Percentiles rank a stretch among this genome's conserved stretches.
phyloP scores from a whole-genome alignment of 148 eudicot species.

The Rhododendron simsii region DNA sequence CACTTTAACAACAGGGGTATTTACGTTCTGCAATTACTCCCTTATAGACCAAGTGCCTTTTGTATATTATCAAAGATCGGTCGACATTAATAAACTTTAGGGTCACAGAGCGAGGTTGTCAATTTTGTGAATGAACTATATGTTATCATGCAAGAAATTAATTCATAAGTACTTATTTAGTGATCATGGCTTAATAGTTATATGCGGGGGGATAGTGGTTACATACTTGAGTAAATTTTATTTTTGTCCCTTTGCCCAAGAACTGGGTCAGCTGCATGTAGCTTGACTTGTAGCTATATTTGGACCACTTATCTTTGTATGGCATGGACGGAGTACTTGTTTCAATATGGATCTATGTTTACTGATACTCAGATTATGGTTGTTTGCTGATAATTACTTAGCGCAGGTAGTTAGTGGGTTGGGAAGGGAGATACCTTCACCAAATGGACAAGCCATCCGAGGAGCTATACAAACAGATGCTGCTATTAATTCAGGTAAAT shows the following conservation, averaged over 20 bases:
- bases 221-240: not conserved
- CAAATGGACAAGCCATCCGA: constrained; percentile 87
- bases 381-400: constrained; percentile 1
- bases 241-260: not conserved
- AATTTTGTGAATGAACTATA: not conserved
- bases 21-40: not conserved
- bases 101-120: not conserved
- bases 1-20: constrained; percentile 92
- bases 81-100: not conserved
- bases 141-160: not conserved
- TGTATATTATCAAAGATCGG: not conserved
- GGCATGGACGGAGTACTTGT: not conserved
- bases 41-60: not conserved
- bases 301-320: not conserved
- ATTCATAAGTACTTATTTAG: not conserved
- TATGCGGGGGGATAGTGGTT: too few relatives aligned
- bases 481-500: constrained; percentile 83
- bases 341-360: not conserved
- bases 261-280: not conserved
- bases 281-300: not conserved
- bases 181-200: not conserved
- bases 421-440: constrained; percentile 95
- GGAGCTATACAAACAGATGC: constrained; percentile 99
- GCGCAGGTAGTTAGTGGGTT: constrained; percentile 90
- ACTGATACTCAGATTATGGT: not conserved